Conservation (phyloP, 495 filamentous ascomycete species). For the Bryoglossum gracile region DNA sequence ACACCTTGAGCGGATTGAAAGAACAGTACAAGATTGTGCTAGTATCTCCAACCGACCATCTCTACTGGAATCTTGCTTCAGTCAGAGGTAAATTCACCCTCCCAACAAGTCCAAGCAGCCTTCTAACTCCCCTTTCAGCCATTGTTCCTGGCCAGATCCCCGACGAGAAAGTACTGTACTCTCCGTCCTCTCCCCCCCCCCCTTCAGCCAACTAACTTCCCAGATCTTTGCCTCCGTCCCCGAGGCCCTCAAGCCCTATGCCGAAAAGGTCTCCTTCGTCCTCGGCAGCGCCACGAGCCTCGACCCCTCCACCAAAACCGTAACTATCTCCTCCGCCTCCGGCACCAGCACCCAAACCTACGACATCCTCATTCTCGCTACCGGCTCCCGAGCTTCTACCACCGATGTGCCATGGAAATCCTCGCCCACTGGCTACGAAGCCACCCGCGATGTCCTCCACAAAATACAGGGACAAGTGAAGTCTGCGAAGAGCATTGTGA, state of each 20-base stretch:
- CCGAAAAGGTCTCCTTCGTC: constrained; percentile 42
- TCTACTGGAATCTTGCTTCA: constrained; percentile 32
- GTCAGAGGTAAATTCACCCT: constrained; percentile 16
- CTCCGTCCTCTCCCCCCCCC: background rate
- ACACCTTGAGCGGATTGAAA: constrained; percentile 4
- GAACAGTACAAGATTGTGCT: constrained; percentile 27
- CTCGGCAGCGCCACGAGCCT: constrained; percentile 44
- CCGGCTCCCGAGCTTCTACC: constrained; percentile 36
- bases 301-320: constrained; percentile 36
- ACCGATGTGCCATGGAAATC: constrained; percentile 46
- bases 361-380: constrained; percentile 52
- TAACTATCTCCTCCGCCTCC: constrained; percentile 33
- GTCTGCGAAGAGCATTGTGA: constrained; percentile 50
- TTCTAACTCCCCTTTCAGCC: constrained; percentile 18
- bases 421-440: constrained; percentile 29
- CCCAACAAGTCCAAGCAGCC: background rate
- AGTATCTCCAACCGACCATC: constrained; percentile 30
- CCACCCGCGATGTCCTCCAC: constrained; percentile 37
- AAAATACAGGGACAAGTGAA: constrained; percentile 39
- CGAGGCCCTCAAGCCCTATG: constrained; percentile 1
- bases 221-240: constrained; percentile 7
- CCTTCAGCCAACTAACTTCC: constrained; percentile 2
- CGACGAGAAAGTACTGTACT: constrained; percentile 21
- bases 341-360: constrained; percentile 28
- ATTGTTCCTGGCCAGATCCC: constrained; percentile 30